Evolutionary conservation across 129 eudicot species (phyloP), one percentile per base, ranked within the genome.

Genomic region (Daucus carota): DNA sequence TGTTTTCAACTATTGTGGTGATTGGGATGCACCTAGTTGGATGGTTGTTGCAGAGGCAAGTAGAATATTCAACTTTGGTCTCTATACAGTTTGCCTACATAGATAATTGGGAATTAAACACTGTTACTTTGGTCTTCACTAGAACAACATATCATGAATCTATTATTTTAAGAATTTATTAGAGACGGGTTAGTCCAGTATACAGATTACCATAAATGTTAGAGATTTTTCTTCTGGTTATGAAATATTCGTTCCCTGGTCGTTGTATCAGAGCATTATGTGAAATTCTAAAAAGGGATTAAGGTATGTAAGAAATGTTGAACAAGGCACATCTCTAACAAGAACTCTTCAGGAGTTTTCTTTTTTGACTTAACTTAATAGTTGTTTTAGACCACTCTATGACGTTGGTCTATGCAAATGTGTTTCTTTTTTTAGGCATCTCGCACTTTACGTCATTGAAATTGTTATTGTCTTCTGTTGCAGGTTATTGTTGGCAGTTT

Each of bases 401-500:
- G 2, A 52, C 12, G 22, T 52, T 20, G 10, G 59, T 50, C 26
- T 50, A 20, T 50, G 26, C 59, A 6, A 50, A 8, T 18, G 11
- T 50, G 59, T 59, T 14, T 59, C 16, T 59, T 57, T 2, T n/a
- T 24, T 59, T 59, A 59, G 67, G 13, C 71, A 16, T 33, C 42
- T 17, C 2, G 1, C 22, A 12, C 66, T 26, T 7, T 2, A 29
- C 40, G 8, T 62, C 7, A 29, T 28, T 62, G 5, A 4, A 11
- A 29, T 20, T 2, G 40, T 28, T 29, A 24, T 81, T 44, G 31
- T 62, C 43, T 42, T 75, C 18, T 26, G 20, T 74, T 81, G 84
- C 91, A 92, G 96, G 96, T 92, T 10, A 84, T 92, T 41, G 97
- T 92, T 17, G 97, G 97, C 45, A 92, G 97, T 80, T 92, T 92